Conservation (phyloP, 352 stramenopile species). For the Pythium monospermum region DNA sequence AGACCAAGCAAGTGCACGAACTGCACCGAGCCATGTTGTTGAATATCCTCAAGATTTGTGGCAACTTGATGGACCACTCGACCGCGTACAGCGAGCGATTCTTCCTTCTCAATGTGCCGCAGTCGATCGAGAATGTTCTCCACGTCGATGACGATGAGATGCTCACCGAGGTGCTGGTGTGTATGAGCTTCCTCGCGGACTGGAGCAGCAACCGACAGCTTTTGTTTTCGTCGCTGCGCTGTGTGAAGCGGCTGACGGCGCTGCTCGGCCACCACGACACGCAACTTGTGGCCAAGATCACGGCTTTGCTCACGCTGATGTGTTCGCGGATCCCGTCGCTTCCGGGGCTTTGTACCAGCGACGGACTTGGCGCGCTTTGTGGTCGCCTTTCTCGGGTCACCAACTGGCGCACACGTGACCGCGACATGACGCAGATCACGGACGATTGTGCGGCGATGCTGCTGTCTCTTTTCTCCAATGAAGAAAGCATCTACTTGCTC, state of each 20-base stretch:
- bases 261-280: slow-evolving; percentile 14
- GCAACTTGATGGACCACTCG: slow-evolving; percentile 40
- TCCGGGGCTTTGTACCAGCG: slow-evolving; percentile 36
- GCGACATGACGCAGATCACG: slow-evolving; percentile 20
- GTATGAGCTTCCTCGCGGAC: slow-evolving; percentile 27
- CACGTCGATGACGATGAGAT: slow-evolving; percentile 39
- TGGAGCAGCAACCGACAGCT: slow-evolving; percentile 18
- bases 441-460: slow-evolving; percentile 50
- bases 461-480: slow-evolving; percentile 33
- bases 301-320: slow-evolving; percentile 47
- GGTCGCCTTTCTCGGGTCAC: slow-evolving; percentile 20
- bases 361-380: slow-evolving; percentile 36
- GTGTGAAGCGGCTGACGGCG: slow-evolving; percentile 20
- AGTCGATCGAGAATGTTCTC: slow-evolving; percentile 43
- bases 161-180: slow-evolving; percentile 29
- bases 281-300: slow-evolving; percentile 35
- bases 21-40: slow-evolving; percentile 21
- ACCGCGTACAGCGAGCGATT: slow-evolving; percentile 29
- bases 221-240: slow-evolving; percentile 25
- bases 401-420: slow-evolving; percentile 15
- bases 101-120: slow-evolving; percentile 29
- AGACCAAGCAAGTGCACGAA: neutral
- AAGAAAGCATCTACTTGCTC: slow-evolving; percentile 37
- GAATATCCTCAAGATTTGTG: slow-evolving; percentile 34
- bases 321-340: slow-evolving; percentile 35